phyloP scores from a whole-genome alignment of 306 rosid species.

The Cercis canadensis region DNA sequence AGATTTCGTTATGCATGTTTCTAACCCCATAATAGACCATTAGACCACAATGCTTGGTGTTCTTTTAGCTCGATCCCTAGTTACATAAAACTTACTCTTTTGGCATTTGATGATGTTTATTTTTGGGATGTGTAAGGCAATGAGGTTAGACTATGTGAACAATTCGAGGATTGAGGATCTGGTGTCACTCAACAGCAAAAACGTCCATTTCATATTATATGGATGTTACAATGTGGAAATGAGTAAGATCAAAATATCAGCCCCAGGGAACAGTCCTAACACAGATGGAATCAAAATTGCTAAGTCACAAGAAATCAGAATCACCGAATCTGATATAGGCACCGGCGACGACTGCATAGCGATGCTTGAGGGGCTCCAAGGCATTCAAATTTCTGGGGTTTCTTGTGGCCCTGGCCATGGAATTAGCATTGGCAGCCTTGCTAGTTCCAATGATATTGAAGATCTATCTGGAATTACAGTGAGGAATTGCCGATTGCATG shows the following conservation, averaged over 20 bases:
- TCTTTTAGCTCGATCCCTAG: too few relatives aligned
- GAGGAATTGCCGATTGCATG: constrained; percentile 31
- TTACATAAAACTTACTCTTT: too few relatives aligned
- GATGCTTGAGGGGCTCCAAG: constrained; percentile 26
- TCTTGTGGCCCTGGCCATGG: constrained; percentile 55
- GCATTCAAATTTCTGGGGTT: constrained; percentile 34
- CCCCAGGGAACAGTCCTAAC: constrained; percentile 52
- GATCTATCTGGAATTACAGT: constrained; percentile 35
- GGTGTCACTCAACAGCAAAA: constrained; percentile 50
- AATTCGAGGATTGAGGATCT: constrained; percentile 38
- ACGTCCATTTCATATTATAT: constrained; percentile 38
- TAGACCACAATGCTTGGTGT: too few relatives aligned
- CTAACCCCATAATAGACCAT: too few relatives aligned
- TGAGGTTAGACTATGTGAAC: constrained; percentile 41
- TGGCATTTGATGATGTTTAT: too few relatives aligned
- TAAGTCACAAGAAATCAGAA: constrained; percentile 29
- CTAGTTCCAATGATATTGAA: constrained; percentile 14
- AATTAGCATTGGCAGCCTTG: constrained; percentile 53
- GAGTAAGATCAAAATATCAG: constrained; percentile 30
- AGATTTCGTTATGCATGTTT: too few relatives aligned
- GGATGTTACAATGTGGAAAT: constrained; percentile 42
- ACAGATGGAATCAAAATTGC: constrained; percentile 58
- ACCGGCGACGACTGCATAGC: constrained; percentile 53
- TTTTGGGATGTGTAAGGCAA: constrained; percentile 24
- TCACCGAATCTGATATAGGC: constrained; percentile 17